These are phyloP conservation scores for Rutstroemia sp. DNA, from an alignment of 2,329 filamentous ascomycete genomes.

Conservation along the genomic window DNA sequence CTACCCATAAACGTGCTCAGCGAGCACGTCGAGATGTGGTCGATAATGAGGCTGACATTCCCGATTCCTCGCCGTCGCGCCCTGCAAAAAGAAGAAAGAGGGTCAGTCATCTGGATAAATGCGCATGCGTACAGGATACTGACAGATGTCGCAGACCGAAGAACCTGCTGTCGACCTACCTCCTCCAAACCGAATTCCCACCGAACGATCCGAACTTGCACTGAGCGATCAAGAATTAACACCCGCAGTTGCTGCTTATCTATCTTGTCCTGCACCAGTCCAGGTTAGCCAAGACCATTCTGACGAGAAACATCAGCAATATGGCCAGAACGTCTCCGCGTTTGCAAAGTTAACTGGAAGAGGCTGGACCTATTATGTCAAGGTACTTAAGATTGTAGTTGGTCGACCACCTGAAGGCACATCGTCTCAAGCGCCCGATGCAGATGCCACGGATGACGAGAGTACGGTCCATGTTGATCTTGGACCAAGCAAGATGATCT, in stretches of 20 bases:
- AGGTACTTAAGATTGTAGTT: constrained; percentile 67
- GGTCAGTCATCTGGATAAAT: constrained; percentile 32
- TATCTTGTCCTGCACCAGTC: constrained; percentile 35
- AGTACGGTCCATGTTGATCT: constrained; percentile 72
- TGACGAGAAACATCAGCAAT: constrained; percentile 55
- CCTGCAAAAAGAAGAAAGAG: constrained; percentile 60
- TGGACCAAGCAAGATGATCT: constrained; percentile 75
- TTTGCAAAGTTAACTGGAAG: constrained; percentile 77
- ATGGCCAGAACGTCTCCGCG: constrained; percentile 52
- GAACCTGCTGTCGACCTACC: constrained; percentile 19
- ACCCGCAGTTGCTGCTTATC: constrained; percentile 19
- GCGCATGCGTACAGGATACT: constrained; percentile 2
- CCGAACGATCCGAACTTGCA: constrained; percentile 31
- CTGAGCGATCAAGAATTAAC: constrained; percentile 40
- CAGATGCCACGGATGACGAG: constrained; percentile 29
- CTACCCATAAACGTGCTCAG: constrained; percentile 33
- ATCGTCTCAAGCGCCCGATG: constrained; percentile 21
- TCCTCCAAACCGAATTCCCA: constrained; percentile 32
- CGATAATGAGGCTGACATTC: constrained; percentile 22
- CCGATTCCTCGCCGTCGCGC: constrained; percentile 48
- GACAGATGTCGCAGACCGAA: constrained; percentile 31
- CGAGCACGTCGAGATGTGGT: constrained; percentile 31
- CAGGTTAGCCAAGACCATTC: constrained; percentile 56
- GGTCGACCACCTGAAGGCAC: constrained; percentile 56
- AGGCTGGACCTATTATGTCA: constrained; percentile 81